Percentiles rank a stretch among this genome's conserved stretches.
These are phyloP conservation scores for Halophytophthora polymorphica DNA, from an alignment of 352 stramenopile genomes.

Conservation along the genomic window DNA sequence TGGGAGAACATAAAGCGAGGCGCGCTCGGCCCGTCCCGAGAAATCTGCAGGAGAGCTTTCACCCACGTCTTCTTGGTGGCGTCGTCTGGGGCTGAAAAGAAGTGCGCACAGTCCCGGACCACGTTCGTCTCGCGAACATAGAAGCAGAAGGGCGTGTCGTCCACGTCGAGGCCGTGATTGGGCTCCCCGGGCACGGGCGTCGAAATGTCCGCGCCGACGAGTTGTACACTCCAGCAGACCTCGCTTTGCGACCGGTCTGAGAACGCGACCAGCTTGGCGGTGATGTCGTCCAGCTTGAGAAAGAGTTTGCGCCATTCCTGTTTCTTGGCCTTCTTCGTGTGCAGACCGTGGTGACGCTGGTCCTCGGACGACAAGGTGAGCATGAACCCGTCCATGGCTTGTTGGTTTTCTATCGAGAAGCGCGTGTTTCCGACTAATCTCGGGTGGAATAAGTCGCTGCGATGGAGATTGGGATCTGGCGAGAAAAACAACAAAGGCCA, in stretches of 20 bases:
- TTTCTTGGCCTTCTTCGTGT: slow-evolving; percentile 22
- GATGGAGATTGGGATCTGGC: no score
- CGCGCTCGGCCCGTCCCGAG: slow-evolving; percentile 37
- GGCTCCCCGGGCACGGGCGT: slow-evolving; percentile 54
- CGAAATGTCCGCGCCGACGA: slow-evolving; percentile 50
- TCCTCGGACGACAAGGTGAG: slow-evolving; percentile 31
- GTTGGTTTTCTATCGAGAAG: no score
- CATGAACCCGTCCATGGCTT: slow-evolving; percentile 46
- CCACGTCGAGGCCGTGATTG: slow-evolving; percentile 43
- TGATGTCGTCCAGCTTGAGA: slow-evolving; percentile 66
- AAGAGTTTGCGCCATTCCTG: slow-evolving; percentile 51
- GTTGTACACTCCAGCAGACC: slow-evolving; percentile 44
- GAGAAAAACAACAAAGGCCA: no score
- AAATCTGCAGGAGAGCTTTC: slow-evolving; percentile 37
- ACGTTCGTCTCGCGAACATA: slow-evolving; percentile 45
- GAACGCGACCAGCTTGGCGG: slow-evolving; percentile 56
- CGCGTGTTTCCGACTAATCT: no score
- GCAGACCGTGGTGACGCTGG: slow-evolving; percentile 6
- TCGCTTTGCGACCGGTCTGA: slow-evolving; percentile 43
- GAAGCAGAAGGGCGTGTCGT: slow-evolving; percentile 56
- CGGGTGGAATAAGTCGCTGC: no score
- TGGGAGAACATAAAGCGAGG: slow-evolving; percentile 34
- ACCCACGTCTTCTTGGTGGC: slow-evolving; percentile 58
- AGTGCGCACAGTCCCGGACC: slow-evolving; percentile 31
- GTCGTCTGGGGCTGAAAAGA: slow-evolving; percentile 39